These are phyloP conservation scores for Salmacisia buchloeana DNA, from an alignment of 1,284 basidiomycete species.

Conservation along the genomic window DNA sequence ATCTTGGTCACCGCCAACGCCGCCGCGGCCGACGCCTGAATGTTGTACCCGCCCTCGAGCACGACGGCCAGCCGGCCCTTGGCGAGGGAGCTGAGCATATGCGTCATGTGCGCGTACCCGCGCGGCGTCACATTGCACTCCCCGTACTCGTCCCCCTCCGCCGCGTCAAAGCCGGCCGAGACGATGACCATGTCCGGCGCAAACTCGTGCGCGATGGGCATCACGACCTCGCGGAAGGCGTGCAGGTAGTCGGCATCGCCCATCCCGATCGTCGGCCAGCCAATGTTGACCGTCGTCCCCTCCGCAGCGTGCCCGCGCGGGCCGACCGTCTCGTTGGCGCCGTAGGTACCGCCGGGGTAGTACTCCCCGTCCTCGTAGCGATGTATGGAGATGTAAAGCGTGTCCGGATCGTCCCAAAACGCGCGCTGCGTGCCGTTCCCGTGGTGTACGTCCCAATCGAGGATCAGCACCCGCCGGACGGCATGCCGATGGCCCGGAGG, in stretches of 20 bases:
- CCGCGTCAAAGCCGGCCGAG: slow-evolving; percentile 16
- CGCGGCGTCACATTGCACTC: slow-evolving; percentile 8
- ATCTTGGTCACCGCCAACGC: slow-evolving; percentile 78
- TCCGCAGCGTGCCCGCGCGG: not conserved
- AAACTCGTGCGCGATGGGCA: slow-evolving; percentile 14
- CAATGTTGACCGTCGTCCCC: slow-evolving; percentile 17
- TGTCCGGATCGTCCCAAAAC: slow-evolving; percentile 14
- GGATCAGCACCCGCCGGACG: slow-evolving; percentile 68
- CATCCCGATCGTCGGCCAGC: slow-evolving; percentile 8
- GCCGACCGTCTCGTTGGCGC: slow-evolving; percentile 10
- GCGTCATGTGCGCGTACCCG: slow-evolving; percentile 10
- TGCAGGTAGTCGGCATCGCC: slow-evolving; percentile 15
- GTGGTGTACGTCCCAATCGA: slow-evolving; percentile 99
- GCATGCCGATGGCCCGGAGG: slow-evolving; percentile 60
- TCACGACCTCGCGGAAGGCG: slow-evolving; percentile 13
- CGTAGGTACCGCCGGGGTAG: slow-evolving; percentile 11
- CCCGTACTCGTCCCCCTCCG: slow-evolving; percentile 7
- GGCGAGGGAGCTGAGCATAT: not conserved
- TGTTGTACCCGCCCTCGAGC: slow-evolving; percentile 90
- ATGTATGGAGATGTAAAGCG: slow-evolving; percentile 17
- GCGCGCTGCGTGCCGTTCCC: slow-evolving; percentile 67
- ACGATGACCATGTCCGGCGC: slow-evolving; percentile 19
- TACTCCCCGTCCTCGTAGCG: slow-evolving; percentile 11
- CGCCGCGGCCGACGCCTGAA: slow-evolving; percentile 82
- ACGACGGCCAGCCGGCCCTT: not conserved